Evolutionary conservation across 352 stramenopile species (phyloP), one percentile per base, ranked within the genome.

Genomic region (Thalassiosira ordinaria): DNA sequence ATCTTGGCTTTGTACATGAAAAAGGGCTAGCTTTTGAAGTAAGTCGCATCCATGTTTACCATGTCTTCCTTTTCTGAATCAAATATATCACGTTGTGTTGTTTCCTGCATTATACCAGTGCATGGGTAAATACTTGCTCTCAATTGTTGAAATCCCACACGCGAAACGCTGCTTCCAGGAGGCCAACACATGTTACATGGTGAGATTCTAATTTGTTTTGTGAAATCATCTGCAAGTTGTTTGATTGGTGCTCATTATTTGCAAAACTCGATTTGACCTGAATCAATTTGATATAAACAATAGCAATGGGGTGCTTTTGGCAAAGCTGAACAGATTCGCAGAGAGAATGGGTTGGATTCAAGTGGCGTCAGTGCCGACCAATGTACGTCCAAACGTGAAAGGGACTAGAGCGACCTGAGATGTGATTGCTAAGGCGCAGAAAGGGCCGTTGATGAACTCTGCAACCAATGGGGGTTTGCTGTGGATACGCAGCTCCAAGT

Each of bases 11-110:
- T 29, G 44, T 61, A 8, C 18, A 61, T 37, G 62, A 71, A n/a
- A 16, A 71, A 61, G 62, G 62, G 2, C 29, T 71, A 0, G 62
- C 62, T 51, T 52, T 18, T 31, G 62, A 71, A 46, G 37, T 46
- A 46, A 46, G 37, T n/a, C n/a, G n/a, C 37, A 14, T 46, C 37
- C 7, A 46, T 46, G 7, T 46, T 46, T 46, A 14, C 14, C 7
- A 14, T 46, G 37, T 14, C 14, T 46, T 7, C 14, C 37, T 46
- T 46, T 7, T 46, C 37, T 46, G 14, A 46, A 14, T 14, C 14
- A 14, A 46, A 46, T 46, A 7, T 14, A 7, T 46, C n/a, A n/a
- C n/a, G n/a, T n/a, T n/a, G n/a, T n/a, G n/a, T n/a, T n/a, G n/a
- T n/a, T n/a, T n/a, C n/a, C n/a, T n/a, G n/a, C n/a, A n/a, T n/a